Evolutionary conservation across 2,329 filamentous ascomycete species (phyloP).

Genomic region (Huntiella abstrusa): DNA sequence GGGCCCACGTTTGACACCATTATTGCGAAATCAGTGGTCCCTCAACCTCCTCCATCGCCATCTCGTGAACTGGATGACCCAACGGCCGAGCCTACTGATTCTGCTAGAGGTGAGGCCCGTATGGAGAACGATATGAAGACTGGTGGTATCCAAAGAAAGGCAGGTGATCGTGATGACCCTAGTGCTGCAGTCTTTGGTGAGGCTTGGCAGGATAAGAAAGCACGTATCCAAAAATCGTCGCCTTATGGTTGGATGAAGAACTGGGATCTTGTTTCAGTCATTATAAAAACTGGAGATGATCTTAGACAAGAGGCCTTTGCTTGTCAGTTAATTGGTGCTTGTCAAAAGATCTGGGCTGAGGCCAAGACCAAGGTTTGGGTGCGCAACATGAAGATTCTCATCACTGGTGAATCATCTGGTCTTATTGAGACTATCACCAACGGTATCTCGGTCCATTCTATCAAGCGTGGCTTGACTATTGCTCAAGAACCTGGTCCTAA

Average conservation of each 20-base stretch:
- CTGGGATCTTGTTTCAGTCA: slow-evolving; percentile 73
- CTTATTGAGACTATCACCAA: slow-evolving; percentile 80
- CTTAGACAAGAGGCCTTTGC: slow-evolving; percentile 72
- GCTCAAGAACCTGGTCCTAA: slow-evolving; percentile 30
- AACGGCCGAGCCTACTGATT: slow-evolving; percentile 21
- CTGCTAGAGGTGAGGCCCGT: slow-evolving; percentile 51
- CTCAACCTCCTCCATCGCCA: slow-evolving; percentile 19
- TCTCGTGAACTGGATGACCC: slow-evolving; percentile 5
- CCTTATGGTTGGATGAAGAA: slow-evolving; percentile 82
- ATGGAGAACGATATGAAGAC: slow-evolving; percentile 88
- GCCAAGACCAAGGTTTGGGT: slow-evolving; percentile 66
- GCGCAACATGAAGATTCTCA: slow-evolving; percentile 70
- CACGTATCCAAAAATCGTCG: slow-evolving; percentile 64
- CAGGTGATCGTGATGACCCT: slow-evolving; percentile 63
- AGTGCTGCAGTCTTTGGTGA: slow-evolving; percentile 75
- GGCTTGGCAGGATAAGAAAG: slow-evolving; percentile 68
- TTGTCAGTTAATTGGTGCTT: slow-evolving; percentile 66
- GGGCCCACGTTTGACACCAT: slow-evolving; percentile 66
- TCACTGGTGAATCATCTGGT: slow-evolving; percentile 68
- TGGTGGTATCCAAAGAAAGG: slow-evolving; percentile 56
- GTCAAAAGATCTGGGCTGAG: slow-evolving; percentile 65
- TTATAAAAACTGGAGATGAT: slow-evolving; percentile 73
- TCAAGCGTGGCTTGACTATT: slow-evolving; percentile 65
- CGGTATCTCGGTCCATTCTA: slow-evolving; percentile 67
- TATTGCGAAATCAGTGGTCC: slow-evolving; percentile 50